Percentiles rank a stretch among this genome's conserved stretches.
phyloP scores from a whole-genome alignment of 2,329 filamentous ascomycete genomes.

The Hypomyces perniciosus region DNA sequence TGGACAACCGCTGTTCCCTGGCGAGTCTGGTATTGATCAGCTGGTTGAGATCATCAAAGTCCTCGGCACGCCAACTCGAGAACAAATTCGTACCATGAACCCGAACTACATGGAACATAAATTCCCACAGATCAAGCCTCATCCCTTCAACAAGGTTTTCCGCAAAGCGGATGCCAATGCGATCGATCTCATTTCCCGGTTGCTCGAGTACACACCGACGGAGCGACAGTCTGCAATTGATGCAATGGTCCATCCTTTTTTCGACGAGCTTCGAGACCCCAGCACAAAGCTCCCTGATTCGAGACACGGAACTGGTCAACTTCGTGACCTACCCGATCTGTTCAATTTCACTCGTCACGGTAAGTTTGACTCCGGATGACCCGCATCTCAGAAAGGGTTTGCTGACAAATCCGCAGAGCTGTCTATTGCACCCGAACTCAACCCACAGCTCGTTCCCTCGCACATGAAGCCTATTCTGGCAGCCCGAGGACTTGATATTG shows the following conservation, averaged over 20 bases:
- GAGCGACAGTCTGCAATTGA: slow-evolving; percentile 90
- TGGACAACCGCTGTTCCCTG: slow-evolving; percentile 93
- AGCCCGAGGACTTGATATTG: slow-evolving; percentile 79
- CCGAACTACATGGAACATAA: slow-evolving; percentile 99
- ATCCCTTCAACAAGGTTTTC: slow-evolving; percentile 99
- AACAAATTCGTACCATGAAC: slow-evolving; percentile 99
- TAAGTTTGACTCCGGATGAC: slow-evolving; percentile 43
- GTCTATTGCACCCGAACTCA: slow-evolving; percentile 87
- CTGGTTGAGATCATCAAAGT: slow-evolving; percentile 99
- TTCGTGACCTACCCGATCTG: slow-evolving; percentile 76
- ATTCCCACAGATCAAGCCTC: slow-evolving; percentile 99
- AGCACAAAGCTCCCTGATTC: slow-evolving; percentile 88
- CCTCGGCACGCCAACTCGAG: slow-evolving; percentile 87
- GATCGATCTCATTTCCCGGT: slow-evolving; percentile 87
- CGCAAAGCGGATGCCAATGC: slow-evolving; percentile 89
- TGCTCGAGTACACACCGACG: slow-evolving; percentile 95
- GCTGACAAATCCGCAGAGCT: slow-evolving; percentile 58
- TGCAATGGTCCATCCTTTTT: slow-evolving; percentile 98
- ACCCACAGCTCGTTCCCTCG: slow-evolving; percentile 77
- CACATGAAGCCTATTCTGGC: slow-evolving; percentile 72
- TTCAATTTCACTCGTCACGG: slow-evolving; percentile 95
- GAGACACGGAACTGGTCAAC: slow-evolving; percentile 72
- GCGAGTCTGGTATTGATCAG: slow-evolving; percentile 97
- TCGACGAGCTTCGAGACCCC: slow-evolving; percentile 93
- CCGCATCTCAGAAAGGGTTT: background rate